These are phyloP conservation scores for Metarhizium brunneum DNA, from an alignment of 2,329 filamentous ascomycete species.

Conservation along the genomic window DNA sequence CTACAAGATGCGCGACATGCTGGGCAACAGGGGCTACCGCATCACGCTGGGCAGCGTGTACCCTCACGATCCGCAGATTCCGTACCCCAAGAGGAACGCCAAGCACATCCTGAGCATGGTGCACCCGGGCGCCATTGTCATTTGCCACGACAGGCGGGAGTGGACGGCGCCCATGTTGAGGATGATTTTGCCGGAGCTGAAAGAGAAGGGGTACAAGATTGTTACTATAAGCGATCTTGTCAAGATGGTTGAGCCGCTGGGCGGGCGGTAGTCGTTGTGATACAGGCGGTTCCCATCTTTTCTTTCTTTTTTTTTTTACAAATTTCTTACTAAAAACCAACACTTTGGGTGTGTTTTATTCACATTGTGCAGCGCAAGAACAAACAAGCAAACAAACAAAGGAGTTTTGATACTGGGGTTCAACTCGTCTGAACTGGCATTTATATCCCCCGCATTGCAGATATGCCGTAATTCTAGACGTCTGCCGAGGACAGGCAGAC, in stretches of 20 bases:
- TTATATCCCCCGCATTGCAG: too few species aligned
- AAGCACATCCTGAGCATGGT: conserved; percentile 74
- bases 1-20: conserved; percentile 52
- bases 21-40: conserved; percentile 54
- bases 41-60: conserved; percentile 80
- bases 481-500: too few species aligned
- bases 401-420: too few species aligned
- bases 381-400: too few species aligned
- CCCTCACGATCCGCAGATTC: conserved; percentile 84
- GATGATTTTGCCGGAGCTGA: conserved; percentile 63
- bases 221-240: conserved; percentile 64
- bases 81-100: conserved; percentile 59
- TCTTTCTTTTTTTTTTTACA: not conserved
- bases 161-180: conserved; percentile 78
- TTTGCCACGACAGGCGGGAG: conserved; percentile 75
- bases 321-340: not conserved
- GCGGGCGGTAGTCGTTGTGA: conserved; percentile 9
- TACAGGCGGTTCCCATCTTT: not conserved
- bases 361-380: too few species aligned
- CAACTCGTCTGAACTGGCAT: too few species aligned
- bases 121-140: conserved; percentile 66
- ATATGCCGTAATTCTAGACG: too few species aligned
- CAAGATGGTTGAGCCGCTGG: conserved; percentile 22
- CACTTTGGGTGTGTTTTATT: too few species aligned
- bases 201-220: conserved; percentile 57